Evolutionary conservation across 495 filamentous ascomycete genomes (phyloP).

Genomic region (Penicillium herquei): DNA sequence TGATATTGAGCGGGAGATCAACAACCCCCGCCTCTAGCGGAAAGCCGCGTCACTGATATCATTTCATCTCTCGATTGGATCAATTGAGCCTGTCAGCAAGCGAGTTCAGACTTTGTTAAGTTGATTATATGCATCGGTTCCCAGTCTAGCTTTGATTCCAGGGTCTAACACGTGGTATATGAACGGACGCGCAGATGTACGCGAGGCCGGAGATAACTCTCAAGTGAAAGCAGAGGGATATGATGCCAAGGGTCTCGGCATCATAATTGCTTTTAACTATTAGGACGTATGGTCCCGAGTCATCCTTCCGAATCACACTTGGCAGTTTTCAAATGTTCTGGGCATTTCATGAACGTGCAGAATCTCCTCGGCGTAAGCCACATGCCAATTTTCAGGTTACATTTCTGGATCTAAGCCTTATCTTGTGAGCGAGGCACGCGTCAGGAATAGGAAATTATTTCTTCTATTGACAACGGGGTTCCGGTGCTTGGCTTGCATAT

Average conservation of each 20-base stretch:
- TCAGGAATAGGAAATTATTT: background rate
- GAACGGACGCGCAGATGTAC: too few species aligned
- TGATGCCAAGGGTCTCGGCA: slow-evolving; percentile 21
- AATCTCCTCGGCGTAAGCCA: background rate
- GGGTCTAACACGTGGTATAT: too few species aligned
- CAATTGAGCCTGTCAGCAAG: too few species aligned
- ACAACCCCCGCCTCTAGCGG: too few species aligned
- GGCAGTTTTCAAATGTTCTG: slow-evolving; percentile 9
- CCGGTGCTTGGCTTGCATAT: too few species aligned
- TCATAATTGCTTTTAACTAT: background rate
- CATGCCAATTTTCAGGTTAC: background rate
- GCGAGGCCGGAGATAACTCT: background rate
- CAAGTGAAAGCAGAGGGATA: background rate
- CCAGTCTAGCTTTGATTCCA: too few species aligned
- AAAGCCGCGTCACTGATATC: too few species aligned
- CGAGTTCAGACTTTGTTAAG: too few species aligned
- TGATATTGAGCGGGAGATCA: too few species aligned
- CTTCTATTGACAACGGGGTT: background rate
- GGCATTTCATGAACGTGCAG: background rate
- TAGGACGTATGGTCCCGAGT: background rate
- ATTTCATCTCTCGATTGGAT: too few species aligned
- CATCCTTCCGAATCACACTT: slow-evolving; percentile 22
- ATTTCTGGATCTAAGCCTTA: background rate
- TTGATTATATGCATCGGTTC: too few species aligned
- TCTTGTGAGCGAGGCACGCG: background rate